Base-by-base conservation (phyloP, 345 rosid species). In the Eucalyptus urophylla region DNA sequence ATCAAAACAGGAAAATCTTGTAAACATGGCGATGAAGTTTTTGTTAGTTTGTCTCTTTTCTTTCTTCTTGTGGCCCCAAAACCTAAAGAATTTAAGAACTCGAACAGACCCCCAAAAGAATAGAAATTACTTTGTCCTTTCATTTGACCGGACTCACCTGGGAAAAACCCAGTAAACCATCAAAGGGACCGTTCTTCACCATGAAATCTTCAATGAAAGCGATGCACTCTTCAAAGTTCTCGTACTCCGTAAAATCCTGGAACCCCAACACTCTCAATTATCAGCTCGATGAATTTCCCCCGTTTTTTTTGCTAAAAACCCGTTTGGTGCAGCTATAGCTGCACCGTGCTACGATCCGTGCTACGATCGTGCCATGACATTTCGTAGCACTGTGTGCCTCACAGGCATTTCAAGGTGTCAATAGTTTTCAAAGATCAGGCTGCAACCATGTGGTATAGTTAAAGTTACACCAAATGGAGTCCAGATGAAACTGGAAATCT, bases 91-190 rank as follows among this genome's bases (percentile, higher is more conserved):
- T 19, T 31, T 10, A 72, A 33, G 44, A 19, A 72, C 40, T 9
- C 11, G 81, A 33, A 72, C 44, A 3, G 22, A 21, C 24, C 81
- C 81, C 45, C 7, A 19, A 17, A 40, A 76, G 15, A 76, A 37
- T 6, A 10, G 47, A 11, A 6, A 6, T 13, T 76, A 14, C 85
- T 76, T 21, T 76, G 29, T 76, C 85, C 44, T 76, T 11, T 40
- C 47, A 40, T 40, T 21, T 76, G 85, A 76, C 45, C 27, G 13
- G 27, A 43, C 91, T 54, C 56, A 94, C 96, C 95, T 92, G 95
- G 60, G 96, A 94, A 88, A 93, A 94, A 33, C 95, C 96, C 22
- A 93, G 92, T 1, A 94, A 44, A 11, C 94, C 96, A 87, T 94
- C 96, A 45, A 93, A 92, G 21, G 96, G 95, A 31, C 95, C 94